phyloP scores from a whole-genome alignment of 1,284 basidiomycete genomes.

The Boletus sp. region DNA sequence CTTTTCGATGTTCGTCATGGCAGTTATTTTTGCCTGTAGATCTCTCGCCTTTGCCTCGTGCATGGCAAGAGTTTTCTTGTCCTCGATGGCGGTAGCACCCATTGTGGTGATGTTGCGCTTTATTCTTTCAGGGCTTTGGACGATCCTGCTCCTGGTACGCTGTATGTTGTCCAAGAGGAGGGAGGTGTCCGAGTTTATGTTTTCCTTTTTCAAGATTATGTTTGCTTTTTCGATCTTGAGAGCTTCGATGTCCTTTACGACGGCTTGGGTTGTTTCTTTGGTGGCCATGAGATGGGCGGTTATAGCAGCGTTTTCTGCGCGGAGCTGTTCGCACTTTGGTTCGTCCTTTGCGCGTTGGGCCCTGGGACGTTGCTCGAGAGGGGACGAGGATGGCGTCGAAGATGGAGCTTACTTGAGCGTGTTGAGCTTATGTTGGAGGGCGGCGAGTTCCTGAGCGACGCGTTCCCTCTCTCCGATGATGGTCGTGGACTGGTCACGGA shows the following conservation, averaged over 20 bases:
- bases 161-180: constrained; percentile 55
- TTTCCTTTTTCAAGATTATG: constrained; percentile 60
- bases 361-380: constrained; percentile 35
- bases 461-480: constrained; percentile 54
- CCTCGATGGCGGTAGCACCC: constrained; percentile 55
- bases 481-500: constrained; percentile 58
- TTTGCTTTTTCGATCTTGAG: constrained; percentile 65
- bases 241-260: constrained; percentile 57
- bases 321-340: constrained; percentile 60
- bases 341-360: constrained; percentile 66
- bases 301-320: constrained; percentile 58
- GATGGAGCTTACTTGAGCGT: constrained; percentile 55
- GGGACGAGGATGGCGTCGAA: background rate
- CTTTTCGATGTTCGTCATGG: constrained; percentile 71
- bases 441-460: constrained; percentile 47
- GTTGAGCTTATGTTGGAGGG: constrained; percentile 52
- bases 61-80: constrained; percentile 55
- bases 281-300: constrained; percentile 61
- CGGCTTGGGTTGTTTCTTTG: constrained; percentile 58
- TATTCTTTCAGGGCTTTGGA: constrained; percentile 84
- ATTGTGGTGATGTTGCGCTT: constrained; percentile 74
- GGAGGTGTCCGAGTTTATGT: constrained; percentile 53
- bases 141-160: constrained; percentile 67
- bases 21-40: constrained; percentile 67
- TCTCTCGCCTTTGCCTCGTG: constrained; percentile 73